A percentile compares a stretch with the other conserved stretches of the same genome.
These are phyloP conservation scores for Auriscalpium orientale DNA, from an alignment of 768 basidiomycete species.

Conservation along the genomic window DNA sequence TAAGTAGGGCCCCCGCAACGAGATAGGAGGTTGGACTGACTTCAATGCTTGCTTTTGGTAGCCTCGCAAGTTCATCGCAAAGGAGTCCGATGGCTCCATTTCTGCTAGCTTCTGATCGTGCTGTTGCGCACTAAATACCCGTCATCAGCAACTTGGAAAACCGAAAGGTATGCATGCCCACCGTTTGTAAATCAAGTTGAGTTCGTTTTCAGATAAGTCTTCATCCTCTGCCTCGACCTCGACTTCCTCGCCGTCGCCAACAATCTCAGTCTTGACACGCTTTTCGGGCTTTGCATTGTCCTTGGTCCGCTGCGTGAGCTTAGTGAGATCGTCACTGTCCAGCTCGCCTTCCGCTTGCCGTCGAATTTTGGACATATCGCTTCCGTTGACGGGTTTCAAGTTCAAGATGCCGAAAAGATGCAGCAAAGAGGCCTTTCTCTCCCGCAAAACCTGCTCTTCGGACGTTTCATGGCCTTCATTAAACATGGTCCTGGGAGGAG, in stretches of 20 bases:
- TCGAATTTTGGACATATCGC: slow-evolving; percentile 9
- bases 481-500: slow-evolving; percentile 39
- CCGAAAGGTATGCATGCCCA: slow-evolving; percentile 24
- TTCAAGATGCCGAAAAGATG: slow-evolving; percentile 67
- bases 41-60: slow-evolving; percentile 92
- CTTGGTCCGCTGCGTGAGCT: slow-evolving; percentile 26
- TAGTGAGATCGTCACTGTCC: slow-evolving; percentile 35
- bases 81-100: slow-evolving; percentile 76
- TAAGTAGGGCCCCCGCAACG: not conserved
- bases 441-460: slow-evolving; percentile 70
- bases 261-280: slow-evolving; percentile 50
- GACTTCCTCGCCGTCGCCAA: slow-evolving; percentile 74
- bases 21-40: slow-evolving; percentile 29
- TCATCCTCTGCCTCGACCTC: slow-evolving; percentile 77
- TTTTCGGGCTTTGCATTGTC: slow-evolving; percentile 18
- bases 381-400: slow-evolving; percentile 45
- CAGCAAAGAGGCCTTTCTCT: slow-evolving; percentile 69
- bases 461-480: slow-evolving; percentile 75
- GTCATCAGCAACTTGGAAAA: not conserved
- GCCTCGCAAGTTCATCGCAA: slow-evolving; percentile 65
- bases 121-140: slow-evolving; percentile 61
- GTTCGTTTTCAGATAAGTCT: slow-evolving; percentile 71
- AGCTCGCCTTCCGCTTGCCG: slow-evolving; percentile 22
- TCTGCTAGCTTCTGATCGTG: slow-evolving; percentile 69
- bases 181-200: slow-evolving; percentile 82